A percentile compares a stretch with the other conserved stretches of the same genome.
Conservation (phyloP, 306 rosid genomes). For the Malus sieversii region DNA sequence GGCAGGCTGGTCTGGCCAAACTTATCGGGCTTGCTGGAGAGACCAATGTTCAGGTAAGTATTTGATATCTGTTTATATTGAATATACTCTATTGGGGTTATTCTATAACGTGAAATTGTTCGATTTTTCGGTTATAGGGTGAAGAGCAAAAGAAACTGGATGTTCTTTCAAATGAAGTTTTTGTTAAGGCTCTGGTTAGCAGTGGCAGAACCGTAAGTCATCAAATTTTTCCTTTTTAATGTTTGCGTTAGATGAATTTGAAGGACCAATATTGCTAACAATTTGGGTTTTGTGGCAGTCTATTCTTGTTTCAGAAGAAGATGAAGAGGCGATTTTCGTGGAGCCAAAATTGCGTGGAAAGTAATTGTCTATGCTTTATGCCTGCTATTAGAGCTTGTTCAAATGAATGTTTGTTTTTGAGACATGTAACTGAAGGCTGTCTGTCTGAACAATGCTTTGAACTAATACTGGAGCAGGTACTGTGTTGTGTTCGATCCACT, state of each 20-base stretch:
- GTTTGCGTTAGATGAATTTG: not conserved
- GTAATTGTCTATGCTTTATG: conserved; percentile 13
- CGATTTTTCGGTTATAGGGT: conserved; percentile 46
- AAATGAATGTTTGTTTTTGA: not conserved
- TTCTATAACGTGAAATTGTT: not conserved
- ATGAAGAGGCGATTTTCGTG: conserved; percentile 77
- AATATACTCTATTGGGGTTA: not conserved
- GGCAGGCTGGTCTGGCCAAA: conserved; percentile 95
- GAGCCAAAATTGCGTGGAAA: conserved; percentile 58
- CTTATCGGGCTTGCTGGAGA: conserved; percentile 99
- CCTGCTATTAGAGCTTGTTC: not conserved
- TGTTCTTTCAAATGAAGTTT: conserved; percentile 93
- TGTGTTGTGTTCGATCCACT: conserved; percentile 81
- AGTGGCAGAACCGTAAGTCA: conserved; percentile 89
- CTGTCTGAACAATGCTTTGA: not conserved
- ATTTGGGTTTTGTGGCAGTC: conserved; percentile 39
- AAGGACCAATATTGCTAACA: conserved; percentile 8
- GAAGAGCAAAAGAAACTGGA: conserved; percentile 98
- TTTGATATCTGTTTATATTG: not conserved
- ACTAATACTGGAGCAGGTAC: conserved; percentile 44
- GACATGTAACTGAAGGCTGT: not conserved
- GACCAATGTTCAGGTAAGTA: conserved; percentile 82
- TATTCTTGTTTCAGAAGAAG: conserved; percentile 96
- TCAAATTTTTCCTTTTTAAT: too few species aligned
- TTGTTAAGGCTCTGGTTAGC: conserved; percentile 82